Conservation (phyloP, 352 stramenopile species). For the Globisporangium takayamanum region DNA sequence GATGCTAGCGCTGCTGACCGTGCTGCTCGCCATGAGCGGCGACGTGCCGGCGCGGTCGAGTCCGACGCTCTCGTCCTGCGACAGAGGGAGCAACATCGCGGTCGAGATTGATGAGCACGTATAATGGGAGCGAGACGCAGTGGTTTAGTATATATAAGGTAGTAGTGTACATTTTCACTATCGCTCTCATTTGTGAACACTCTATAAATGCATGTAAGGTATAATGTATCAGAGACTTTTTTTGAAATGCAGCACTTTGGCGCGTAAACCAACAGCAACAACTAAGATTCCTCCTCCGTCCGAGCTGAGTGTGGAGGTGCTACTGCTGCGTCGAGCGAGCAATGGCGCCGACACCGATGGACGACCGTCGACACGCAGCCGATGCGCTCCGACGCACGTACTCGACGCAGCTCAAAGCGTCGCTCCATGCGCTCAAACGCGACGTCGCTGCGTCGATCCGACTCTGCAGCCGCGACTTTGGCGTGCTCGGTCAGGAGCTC, state of each 20-base stretch:
- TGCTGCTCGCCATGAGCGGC: background rate
- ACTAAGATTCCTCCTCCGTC: no score
- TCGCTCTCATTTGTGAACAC: no score
- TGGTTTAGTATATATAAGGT: no score
- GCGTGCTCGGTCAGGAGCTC: slow-evolving; percentile 56
- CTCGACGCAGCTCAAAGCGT: slow-evolving; percentile 29
- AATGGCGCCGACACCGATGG: background rate
- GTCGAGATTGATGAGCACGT: no score
- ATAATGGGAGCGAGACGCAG: no score
- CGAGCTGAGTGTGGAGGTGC: no score
- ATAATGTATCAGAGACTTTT: no score
- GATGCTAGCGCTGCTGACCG: background rate
- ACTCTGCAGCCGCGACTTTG: slow-evolving; percentile 66
- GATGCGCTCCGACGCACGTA: slow-evolving; percentile 15
- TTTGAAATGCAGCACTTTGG: no score
- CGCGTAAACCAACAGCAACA: no score
- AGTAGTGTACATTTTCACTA: no score
- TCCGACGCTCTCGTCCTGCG: slow-evolving; percentile 13
- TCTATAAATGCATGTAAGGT: no score
- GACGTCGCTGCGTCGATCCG: slow-evolving; percentile 66
- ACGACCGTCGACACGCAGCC: background rate
- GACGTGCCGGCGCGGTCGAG: slow-evolving; percentile 2
- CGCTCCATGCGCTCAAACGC: slow-evolving; percentile 39
- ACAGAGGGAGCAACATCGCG: slow-evolving; percentile 18
- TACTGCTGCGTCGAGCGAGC: background rate